These are phyloP conservation scores for Pharus latifolius DNA, from an alignment of 176 grass and related monocot genomes.

Conservation along the genomic window DNA sequence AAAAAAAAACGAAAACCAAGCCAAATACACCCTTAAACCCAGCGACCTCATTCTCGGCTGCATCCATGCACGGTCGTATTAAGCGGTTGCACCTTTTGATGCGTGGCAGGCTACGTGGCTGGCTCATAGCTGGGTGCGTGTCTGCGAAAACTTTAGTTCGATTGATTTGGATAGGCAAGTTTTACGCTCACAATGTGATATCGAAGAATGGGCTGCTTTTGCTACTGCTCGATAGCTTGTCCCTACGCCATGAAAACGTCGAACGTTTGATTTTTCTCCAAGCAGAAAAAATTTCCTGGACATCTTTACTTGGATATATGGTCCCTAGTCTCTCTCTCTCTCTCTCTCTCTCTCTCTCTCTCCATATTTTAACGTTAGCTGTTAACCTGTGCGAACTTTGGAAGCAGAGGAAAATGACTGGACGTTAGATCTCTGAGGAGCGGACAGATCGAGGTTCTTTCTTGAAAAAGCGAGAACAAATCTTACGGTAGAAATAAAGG, in stretches of 20 bases:
- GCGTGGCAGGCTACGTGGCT: too few relatives aligned
- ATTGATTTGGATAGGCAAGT: neutral
- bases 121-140: too few relatives aligned
- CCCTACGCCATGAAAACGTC: neutral
- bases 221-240: neutral
- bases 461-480: neutral
- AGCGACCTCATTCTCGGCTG: too few relatives aligned
- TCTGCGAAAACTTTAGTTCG: neutral
- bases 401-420: conserved; percentile 21
- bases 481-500: conserved; percentile 22
- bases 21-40: too few relatives aligned
- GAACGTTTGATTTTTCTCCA: neutral
- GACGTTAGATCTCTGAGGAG: neutral
- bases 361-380: neutral
- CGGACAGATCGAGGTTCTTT: conserved; percentile 44
- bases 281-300: neutral
- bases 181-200: too few relatives aligned
- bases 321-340: conserved; percentile 11
- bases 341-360: too few relatives aligned
- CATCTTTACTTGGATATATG: conserved; percentile 10
- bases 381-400: neutral
- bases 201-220: too few relatives aligned
- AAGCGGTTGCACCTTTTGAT: neutral
- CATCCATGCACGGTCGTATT: too few relatives aligned
- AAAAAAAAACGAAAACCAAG: too few relatives aligned